A percentile compares a stretch with the other conserved stretches of the same genome.
Conservation (phyloP, 257 asterid genomes). For the Catharanthus roseus region DNA sequence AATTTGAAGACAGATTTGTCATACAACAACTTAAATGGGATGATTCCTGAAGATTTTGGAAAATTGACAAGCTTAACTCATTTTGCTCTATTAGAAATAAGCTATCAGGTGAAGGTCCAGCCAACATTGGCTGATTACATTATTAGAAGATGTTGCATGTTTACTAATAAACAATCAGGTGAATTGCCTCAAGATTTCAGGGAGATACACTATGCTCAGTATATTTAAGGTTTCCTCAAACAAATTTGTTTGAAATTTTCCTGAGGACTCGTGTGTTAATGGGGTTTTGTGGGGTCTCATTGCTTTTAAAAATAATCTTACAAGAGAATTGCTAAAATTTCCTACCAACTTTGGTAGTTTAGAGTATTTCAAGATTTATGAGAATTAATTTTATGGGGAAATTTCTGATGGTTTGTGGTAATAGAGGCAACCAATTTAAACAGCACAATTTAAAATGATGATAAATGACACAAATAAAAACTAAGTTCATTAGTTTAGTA, state of each 20-base stretch:
- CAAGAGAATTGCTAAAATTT: conserved; percentile 58
- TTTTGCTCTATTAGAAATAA: conserved; percentile 50
- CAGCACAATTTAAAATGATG: too few species aligned
- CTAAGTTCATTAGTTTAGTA: too few species aligned
- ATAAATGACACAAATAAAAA: too few species aligned
- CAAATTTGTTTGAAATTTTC: conserved; percentile 49
- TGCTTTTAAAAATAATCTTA: conserved; percentile 46
- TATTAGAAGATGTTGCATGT: conserved; percentile 34
- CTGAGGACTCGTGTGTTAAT: conserved; percentile 47
- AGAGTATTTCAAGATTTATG: conserved; percentile 24
- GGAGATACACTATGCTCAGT: conserved; percentile 46
- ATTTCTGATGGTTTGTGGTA: conserved; percentile 71
- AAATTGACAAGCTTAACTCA: conserved; percentile 50
- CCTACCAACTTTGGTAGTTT: conserved; percentile 50
- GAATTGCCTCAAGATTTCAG: conserved; percentile 67
- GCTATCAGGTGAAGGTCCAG: conserved; percentile 63
- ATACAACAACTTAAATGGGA: conserved; percentile 46
- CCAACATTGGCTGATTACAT: conserved; percentile 45
- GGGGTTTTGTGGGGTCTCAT: conserved; percentile 37
- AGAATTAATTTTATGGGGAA: conserved; percentile 49
- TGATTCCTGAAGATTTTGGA: conserved; percentile 65
- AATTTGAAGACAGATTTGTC: conserved; percentile 51
- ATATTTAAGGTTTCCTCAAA: conserved; percentile 46
- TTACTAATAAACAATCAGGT: conserved; percentile 56
- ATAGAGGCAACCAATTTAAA: too few species aligned